A percentile compares a stretch with the other conserved stretches of the same genome.
phyloP scores from a whole-genome alignment of 768 basidiomycete species.

The Piloderma croceum region DNA sequence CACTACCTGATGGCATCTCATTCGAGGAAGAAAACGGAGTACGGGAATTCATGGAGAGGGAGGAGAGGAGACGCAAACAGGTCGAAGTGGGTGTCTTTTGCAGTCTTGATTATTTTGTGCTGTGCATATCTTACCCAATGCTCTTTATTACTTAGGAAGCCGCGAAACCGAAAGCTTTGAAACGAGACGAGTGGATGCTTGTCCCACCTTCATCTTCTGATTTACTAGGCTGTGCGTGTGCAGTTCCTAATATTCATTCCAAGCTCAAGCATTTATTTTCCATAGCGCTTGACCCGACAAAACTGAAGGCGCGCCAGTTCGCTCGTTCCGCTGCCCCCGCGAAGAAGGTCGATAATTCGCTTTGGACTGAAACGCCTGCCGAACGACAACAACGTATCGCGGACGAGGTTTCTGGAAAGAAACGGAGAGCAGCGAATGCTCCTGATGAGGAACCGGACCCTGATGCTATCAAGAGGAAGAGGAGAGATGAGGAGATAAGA shows the following conservation, averaged over 20 bases:
- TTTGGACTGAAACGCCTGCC: constrained; percentile 98
- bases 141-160: constrained; percentile 49
- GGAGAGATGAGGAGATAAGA: constrained; percentile 63
- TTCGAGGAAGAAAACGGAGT: constrained; percentile 57
- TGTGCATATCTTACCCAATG: neutral
- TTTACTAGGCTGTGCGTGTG: constrained; percentile 64
- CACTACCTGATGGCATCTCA: constrained; percentile 45
- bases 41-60: constrained; percentile 76
- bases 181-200: constrained; percentile 98
- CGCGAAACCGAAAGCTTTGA: constrained; percentile 64
- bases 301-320: constrained; percentile 76
- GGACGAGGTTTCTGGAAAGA: constrained; percentile 92
- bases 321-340: constrained; percentile 46
- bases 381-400: constrained; percentile 87
- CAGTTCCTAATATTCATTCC: no score
- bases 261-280: neutral
- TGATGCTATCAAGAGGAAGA: constrained; percentile 50
- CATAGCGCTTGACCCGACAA: constrained; percentile 81
- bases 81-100: constrained; percentile 52
- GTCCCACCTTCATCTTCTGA: constrained; percentile 83
- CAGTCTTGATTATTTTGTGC: neutral
- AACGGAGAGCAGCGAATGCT: constrained; percentile 61
- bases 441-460: constrained; percentile 35
- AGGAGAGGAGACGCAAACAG: constrained; percentile 68
- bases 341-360: constrained; percentile 46